Conservation (phyloP, 768 basidiomycete species). For the Lactarius deliciosus region DNA sequence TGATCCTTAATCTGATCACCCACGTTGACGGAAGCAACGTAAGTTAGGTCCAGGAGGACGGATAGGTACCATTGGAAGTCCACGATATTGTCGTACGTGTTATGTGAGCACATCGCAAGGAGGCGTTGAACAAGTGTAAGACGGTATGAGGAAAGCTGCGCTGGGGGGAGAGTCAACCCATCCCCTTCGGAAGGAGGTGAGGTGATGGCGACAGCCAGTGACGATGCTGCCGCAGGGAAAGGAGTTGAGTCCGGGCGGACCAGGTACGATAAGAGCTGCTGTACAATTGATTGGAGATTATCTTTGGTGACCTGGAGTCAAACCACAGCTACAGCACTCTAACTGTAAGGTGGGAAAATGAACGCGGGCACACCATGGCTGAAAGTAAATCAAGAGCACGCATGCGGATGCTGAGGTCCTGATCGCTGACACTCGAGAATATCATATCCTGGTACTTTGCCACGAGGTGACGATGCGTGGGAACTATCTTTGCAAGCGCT, state of each 20-base stretch:
- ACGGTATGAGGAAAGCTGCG: constrained; percentile 82
- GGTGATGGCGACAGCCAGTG: constrained; percentile 52
- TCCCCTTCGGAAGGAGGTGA: constrained; percentile 40
- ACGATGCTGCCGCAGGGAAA: constrained; percentile 56
- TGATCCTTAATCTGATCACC: constrained; percentile 79
- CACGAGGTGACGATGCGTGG: constrained; percentile 84
- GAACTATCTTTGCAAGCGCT: constrained; percentile 95
- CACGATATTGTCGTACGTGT: constrained; percentile 80
- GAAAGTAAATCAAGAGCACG: constrained; percentile 91
- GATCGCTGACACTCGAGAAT: constrained; percentile 83
- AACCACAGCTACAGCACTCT: constrained; percentile 9
- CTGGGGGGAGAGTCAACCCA: constrained; percentile 48
- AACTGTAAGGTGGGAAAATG: not conserved
- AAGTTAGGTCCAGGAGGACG: constrained; percentile 87
- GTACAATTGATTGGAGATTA: constrained; percentile 87
- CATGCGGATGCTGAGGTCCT: constrained; percentile 95
- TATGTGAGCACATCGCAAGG: constrained; percentile 80
- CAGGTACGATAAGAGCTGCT: constrained; percentile 86
- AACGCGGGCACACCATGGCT: constrained; percentile 67
- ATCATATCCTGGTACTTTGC: constrained; percentile 92
- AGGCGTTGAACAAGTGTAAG: constrained; percentile 78
- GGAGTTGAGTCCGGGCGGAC: constrained; percentile 55
- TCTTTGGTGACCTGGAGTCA: constrained; percentile 68
- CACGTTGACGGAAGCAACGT: constrained; percentile 78
- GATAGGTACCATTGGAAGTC: constrained; percentile 99